Base-by-base conservation (phyloP, 73 alveolate species). In the Paramecium primaurelia region DNA sequence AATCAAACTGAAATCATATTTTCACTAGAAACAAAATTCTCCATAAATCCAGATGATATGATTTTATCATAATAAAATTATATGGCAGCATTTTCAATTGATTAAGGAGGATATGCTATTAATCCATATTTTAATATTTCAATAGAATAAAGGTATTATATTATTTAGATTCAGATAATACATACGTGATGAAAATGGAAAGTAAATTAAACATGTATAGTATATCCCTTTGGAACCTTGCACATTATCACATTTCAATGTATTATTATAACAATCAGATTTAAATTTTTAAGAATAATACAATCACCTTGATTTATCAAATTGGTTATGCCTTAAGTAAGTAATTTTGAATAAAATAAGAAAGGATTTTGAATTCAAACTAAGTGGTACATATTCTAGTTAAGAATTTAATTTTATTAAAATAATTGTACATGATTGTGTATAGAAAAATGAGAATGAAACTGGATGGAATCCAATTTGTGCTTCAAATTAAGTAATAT, bases 291-390 rank as follows among this genome's bases (percentile, higher is more conserved):
- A 26, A 30, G 58, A 30, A 5, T 28, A 75, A 42, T 75, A n/a
- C 37, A 38, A 37, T 75, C 1, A 5, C 0, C 26, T 75, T n/a
- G 88, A 42, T 38, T n/a, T 75, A 42, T 22, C 38, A 38, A 75
- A 75, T 38, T 75, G 88, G 88, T 75, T 75, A 42, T 75, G 88
- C n/a, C 60, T 22, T 36, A 75, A 42, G 88, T 75, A 75, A 38
- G 10, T 8, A 22, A 22, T 3, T 16, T 22, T 38, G n/a, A 14
- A 36, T 75, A 75, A 36, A 36, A 3, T 38, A 37, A 54, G 88
- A 18, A 75, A 75, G 47, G 60, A 75, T 42, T 75, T 38, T 37
- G 7, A 36, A 75, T 38, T 75, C 10, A 38, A 38, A 30, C 28
- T 75, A 18, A 36, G 47, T 30, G 88, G 88, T 6, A 75, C 88